Conservation (phyloP, 2,329 filamentous ascomycete genomes). For the Aspergillus sp. region DNA sequence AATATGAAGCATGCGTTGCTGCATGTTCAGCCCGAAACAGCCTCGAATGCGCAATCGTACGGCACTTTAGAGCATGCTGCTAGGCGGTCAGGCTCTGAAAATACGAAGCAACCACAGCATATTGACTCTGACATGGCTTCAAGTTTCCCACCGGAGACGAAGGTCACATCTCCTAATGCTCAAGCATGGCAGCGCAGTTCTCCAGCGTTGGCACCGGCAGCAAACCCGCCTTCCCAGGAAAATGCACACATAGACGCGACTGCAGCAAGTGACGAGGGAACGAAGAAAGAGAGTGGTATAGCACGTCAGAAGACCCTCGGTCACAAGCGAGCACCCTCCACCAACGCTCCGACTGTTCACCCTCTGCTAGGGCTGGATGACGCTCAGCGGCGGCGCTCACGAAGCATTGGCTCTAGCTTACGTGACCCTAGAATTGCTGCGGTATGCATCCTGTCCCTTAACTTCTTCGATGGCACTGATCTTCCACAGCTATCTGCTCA, state of each 20-base stretch:
- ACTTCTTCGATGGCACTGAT: constrained; percentile 1
- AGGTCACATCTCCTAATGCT: not conserved
- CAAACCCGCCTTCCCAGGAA: constrained; percentile 33
- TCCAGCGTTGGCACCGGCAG: not conserved
- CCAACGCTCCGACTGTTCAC: constrained; percentile 20
- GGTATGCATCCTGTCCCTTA: constrained; percentile 52
- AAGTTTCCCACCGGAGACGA: not conserved
- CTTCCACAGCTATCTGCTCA: constrained; percentile 70
- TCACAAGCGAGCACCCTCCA: constrained; percentile 61
- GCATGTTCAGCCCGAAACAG: constrained; percentile 20
- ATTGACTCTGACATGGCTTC: constrained; percentile 1
- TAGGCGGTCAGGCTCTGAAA: not conserved
- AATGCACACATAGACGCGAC: not conserved
- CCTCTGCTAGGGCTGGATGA: constrained; percentile 39
- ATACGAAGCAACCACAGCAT: not conserved
- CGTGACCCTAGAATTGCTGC: constrained; percentile 75
- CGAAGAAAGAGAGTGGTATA: not conserved
- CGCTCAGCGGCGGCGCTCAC: constrained; percentile 60
- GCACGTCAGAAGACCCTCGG: constrained; percentile 68
- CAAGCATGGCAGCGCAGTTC: not conserved
- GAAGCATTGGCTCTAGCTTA: constrained; percentile 72
- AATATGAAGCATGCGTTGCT: constrained; percentile 25
- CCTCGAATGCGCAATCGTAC: not conserved
- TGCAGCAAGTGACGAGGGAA: not conserved
- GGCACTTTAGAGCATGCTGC: not conserved